These are phyloP conservation scores for Helotiales sp. DNA, from an alignment of 2,329 filamentous ascomycete species.

Conservation along the genomic window DNA sequence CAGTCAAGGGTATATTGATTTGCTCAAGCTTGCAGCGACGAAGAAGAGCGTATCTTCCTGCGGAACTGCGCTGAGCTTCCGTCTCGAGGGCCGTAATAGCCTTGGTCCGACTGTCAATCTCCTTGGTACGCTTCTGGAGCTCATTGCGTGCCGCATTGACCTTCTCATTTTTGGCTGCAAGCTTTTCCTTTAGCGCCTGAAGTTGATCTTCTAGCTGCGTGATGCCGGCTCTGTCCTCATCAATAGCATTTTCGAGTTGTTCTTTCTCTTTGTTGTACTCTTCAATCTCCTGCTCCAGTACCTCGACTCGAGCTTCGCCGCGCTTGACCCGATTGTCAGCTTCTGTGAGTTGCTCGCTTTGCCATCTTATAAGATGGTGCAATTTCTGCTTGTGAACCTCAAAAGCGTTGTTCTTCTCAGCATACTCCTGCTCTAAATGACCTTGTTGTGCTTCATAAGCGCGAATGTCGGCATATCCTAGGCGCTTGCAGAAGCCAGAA, in stretches of 20 bases:
- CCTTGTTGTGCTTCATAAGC: constrained; percentile 94
- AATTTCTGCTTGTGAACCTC: constrained; percentile 79
- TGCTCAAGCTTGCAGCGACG: constrained; percentile 92
- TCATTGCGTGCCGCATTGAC: constrained; percentile 78
- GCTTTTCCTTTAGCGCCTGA: constrained; percentile 65
- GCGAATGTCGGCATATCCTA: constrained; percentile 87
- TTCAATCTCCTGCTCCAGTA: constrained; percentile 68
- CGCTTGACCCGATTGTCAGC: constrained; percentile 68
- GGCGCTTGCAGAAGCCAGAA: constrained; percentile 76
- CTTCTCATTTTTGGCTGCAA: constrained; percentile 69
- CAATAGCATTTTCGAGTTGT: constrained; percentile 71
- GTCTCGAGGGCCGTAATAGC: constrained; percentile 79
- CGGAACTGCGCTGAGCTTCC: constrained; percentile 81
- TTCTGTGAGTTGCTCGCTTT: constrained; percentile 51
- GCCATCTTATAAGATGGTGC: constrained; percentile 60
- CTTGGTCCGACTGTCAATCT: constrained; percentile 75
- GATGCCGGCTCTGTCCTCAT: constrained; percentile 72
- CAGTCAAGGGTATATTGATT: constrained; percentile 76
- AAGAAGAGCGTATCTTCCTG: constrained; percentile 79
- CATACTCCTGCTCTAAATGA: constrained; percentile 85
- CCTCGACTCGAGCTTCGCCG: constrained; percentile 65
- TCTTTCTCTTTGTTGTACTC: constrained; percentile 72
- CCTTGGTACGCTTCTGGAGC: constrained; percentile 79
- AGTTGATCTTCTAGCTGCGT: constrained; percentile 73
- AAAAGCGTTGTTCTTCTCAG: constrained; percentile 83